These are phyloP conservation scores for Fragilariopsis cylindrus DNA, from an alignment of 108 stramenopile genomes.

Conservation along the genomic window DNA sequence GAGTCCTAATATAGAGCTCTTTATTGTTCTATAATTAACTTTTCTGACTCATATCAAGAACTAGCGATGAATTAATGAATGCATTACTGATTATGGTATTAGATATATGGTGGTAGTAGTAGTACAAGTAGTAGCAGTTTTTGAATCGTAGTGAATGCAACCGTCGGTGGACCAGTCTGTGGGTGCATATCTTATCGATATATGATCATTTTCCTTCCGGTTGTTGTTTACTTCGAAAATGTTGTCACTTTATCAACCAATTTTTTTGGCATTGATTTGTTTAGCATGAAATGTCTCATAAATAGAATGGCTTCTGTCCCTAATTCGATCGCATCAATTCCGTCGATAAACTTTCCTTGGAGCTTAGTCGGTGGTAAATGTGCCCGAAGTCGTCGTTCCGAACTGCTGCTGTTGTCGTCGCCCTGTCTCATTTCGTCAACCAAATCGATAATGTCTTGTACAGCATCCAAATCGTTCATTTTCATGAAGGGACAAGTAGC, in stretches of 20 bases:
- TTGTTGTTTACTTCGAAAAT: constrained; percentile 3
- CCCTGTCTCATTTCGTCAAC: constrained; percentile 25
- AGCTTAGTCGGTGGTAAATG: constrained; percentile 77
- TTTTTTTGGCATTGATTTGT: constrained; percentile 54
- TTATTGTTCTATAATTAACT: too few relatives aligned
- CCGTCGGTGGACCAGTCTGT: too few relatives aligned
- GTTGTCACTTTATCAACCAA: constrained; percentile 57
- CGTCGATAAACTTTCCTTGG: constrained; percentile 71
- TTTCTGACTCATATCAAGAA: too few relatives aligned
- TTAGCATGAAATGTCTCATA: constrained; percentile 90
- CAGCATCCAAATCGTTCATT: constrained; percentile 93
- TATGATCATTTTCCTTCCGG: background rate
- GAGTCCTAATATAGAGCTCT: too few relatives aligned
- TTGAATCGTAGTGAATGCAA: too few relatives aligned
- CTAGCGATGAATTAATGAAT: too few relatives aligned
- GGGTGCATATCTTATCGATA: too few relatives aligned
- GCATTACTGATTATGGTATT: too few relatives aligned
- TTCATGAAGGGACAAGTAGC: constrained; percentile 98
- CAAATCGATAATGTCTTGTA: constrained; percentile 77
- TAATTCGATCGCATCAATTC: constrained; percentile 74
- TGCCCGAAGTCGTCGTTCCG: constrained; percentile 20
- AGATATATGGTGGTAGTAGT: too few relatives aligned
- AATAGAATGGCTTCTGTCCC: constrained; percentile 88
- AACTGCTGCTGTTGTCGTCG: constrained; percentile 4
- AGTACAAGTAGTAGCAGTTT: too few relatives aligned